Evolutionary conservation across 768 basidiomycete genomes (phyloP), one percentile per base, ranked within the genome.

Genomic region (Tubosaeta sp.): DNA sequence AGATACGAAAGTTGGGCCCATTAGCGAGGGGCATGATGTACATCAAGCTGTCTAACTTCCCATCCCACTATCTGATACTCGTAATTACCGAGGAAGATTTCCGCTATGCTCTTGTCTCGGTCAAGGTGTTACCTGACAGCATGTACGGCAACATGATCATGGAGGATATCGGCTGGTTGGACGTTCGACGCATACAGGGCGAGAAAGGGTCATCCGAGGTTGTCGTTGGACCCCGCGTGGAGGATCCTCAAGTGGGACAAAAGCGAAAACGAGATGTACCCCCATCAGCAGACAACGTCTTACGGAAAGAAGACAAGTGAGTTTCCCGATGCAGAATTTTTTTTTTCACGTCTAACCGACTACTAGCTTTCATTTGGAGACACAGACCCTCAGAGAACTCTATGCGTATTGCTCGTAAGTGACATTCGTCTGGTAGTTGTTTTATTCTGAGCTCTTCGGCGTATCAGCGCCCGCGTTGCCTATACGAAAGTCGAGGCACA

Each of bases 401-500:
- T 93, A 91, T 63, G 85, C 84, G 32, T 95, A 92, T 66, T 94
- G 89, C 72, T 90, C 91, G 92, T 92, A 56, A 59, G 74, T 62
- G 5, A 19, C n/a, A n/a, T 43, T 9, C 27, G 2, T 43, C 25
- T 5, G 3, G 10, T 3, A 13, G 11, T 6, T 14, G 8, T 35
- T n/a, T 26, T 22, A 31, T 55, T 32, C 39, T 19, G 27, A 46
- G 22, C 34, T 14, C 29, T 13, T 42, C 33, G 34, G 35, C 22
- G 16, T 25, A 13, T 45, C 54, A 95, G 91, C 62, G 93, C 92
- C 11, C 86, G 92, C 16, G 89, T 94, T 16, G 86, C 92, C n/a
- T 90, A 90, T 62, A 86, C 83, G 57, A 90, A 85, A 60, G 84
- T 97, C 49, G 92, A 97, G 69, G 76, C 81, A 42, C 93, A 95